Conservation (phyloP, 345 rosid genomes). For the Erodium maritimum region DNA sequence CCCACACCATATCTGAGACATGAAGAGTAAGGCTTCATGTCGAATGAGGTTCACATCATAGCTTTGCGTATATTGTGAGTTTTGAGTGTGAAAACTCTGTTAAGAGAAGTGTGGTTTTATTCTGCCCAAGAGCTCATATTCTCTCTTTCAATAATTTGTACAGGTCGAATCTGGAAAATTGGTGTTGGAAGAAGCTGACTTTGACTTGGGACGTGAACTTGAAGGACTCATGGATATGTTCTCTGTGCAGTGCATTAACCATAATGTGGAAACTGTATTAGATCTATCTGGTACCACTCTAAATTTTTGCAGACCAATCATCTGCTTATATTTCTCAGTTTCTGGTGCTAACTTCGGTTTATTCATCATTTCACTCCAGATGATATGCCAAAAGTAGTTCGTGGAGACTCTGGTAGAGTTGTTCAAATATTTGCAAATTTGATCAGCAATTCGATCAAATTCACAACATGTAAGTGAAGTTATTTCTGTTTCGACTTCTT, state of each 20-base stretch:
- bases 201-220: constrained; percentile 78
- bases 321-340: background rate
- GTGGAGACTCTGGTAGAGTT: constrained; percentile 92
- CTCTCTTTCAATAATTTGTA: constrained; percentile 6
- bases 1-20: too few relatives aligned
- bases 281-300: constrained; percentile 67
- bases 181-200: constrained; percentile 87
- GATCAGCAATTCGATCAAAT: constrained; percentile 94
- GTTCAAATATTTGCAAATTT: constrained; percentile 92
- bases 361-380: constrained; percentile 28
- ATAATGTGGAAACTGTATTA: constrained; percentile 80
- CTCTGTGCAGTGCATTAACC: constrained; percentile 92
- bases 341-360: background rate
- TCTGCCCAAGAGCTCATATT: too few relatives aligned
- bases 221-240: constrained; percentile 97
- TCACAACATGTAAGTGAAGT: constrained; percentile 64
- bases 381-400: constrained; percentile 72
- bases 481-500: background rate
- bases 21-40: background rate
- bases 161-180: constrained; percentile 98
- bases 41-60: background rate
- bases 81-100: too few relatives aligned
- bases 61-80: background rate
- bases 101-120: too few relatives aligned
- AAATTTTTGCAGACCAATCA: background rate